Evolutionary conservation across 148 eudicot genomes (phyloP).

Genomic region (Nyssa sinensis): DNA sequence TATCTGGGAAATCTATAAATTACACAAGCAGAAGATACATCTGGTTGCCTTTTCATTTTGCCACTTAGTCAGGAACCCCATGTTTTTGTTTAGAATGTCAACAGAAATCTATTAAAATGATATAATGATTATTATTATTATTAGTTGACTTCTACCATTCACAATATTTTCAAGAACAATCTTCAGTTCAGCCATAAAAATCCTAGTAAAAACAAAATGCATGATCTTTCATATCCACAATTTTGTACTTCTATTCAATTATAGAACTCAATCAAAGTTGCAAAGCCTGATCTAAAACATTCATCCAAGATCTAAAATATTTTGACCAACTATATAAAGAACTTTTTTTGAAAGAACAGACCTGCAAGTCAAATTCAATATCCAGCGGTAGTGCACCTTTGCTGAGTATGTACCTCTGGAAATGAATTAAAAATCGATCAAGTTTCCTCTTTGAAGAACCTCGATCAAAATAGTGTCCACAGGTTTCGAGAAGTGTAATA

Average conservation of each 20-base stretch:
- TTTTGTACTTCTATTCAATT: too few relatives aligned
- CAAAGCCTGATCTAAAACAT: neutral
- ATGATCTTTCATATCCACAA: too few relatives aligned
- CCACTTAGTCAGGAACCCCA: too few relatives aligned
- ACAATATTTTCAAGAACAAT: neutral
- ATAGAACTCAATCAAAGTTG: neutral
- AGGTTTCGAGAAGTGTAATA: constrained; percentile 87
- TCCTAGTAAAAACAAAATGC: too few relatives aligned
- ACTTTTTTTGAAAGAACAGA: constrained; percentile 25
- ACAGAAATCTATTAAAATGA: neutral
- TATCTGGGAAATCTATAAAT: too few relatives aligned
- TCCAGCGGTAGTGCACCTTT: constrained; percentile 88
- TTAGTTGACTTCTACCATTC: neutral
- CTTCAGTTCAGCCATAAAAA: neutral
- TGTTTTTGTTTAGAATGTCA: neutral
- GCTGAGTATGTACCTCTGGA: constrained; percentile 80
- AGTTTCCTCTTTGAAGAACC: constrained; percentile 95
- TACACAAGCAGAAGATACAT: too few relatives aligned
- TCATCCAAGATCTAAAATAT: neutral
- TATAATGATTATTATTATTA: too few relatives aligned
- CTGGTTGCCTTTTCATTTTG: too few relatives aligned
- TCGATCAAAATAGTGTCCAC: constrained; percentile 95
- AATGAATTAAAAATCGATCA: constrained; percentile 84
- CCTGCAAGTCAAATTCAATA: constrained; percentile 98
- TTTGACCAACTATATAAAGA: neutral